These are phyloP conservation scores for Aphanomyces euteiches DNA, from an alignment of 352 stramenopile species.

Conservation along the genomic window DNA sequence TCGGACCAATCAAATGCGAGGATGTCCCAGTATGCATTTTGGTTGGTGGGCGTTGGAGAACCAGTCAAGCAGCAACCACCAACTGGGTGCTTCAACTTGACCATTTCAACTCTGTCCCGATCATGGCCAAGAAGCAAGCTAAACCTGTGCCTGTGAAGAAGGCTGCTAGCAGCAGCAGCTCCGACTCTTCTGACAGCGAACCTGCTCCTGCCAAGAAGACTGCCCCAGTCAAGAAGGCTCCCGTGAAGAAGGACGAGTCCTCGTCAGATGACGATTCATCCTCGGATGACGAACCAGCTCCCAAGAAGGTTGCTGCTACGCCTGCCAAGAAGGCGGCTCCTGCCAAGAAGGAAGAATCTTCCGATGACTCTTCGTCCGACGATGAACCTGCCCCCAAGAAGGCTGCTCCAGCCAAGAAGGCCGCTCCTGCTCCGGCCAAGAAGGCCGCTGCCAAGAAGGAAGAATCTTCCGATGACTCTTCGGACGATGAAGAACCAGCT, in stretches of 20 bases:
- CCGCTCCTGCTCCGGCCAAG: slow-evolving; percentile 34
- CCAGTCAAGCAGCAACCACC: slow-evolving; percentile 20
- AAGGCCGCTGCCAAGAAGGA: slow-evolving; percentile 37
- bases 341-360: slow-evolving; percentile 35
- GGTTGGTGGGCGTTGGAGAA: slow-evolving; percentile 21
- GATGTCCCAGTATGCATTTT: not conserved
- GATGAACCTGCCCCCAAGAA: slow-evolving; percentile 47
- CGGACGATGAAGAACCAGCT: no score
- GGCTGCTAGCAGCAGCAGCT: slow-evolving; percentile 23
- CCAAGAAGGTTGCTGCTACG: slow-evolving; percentile 39
- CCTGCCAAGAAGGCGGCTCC: slow-evolving; percentile 41
- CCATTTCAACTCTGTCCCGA: slow-evolving; percentile 9
- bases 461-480: no score
- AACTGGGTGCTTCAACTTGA: slow-evolving; percentile 3
- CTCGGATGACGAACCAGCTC: slow-evolving; percentile 42
- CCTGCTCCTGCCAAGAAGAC: slow-evolving; percentile 38
- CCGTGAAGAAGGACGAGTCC: slow-evolving; percentile 53
- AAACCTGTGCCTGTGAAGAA: slow-evolving; percentile 25
- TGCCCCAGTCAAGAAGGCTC: slow-evolving; percentile 41
- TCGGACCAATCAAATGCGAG: not conserved
- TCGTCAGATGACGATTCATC: slow-evolving; percentile 53
- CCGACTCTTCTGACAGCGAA: slow-evolving; percentile 46
- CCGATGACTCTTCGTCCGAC: slow-evolving; percentile 46
- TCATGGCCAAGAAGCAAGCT: slow-evolving; percentile 30
- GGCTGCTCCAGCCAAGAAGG: slow-evolving; percentile 42